A percentile compares a stretch with the other conserved stretches of the same genome.
These are phyloP conservation scores for Chlorella sp. DNA, from an alignment of 139 green algal genomes.

Conservation along the genomic window DNA sequence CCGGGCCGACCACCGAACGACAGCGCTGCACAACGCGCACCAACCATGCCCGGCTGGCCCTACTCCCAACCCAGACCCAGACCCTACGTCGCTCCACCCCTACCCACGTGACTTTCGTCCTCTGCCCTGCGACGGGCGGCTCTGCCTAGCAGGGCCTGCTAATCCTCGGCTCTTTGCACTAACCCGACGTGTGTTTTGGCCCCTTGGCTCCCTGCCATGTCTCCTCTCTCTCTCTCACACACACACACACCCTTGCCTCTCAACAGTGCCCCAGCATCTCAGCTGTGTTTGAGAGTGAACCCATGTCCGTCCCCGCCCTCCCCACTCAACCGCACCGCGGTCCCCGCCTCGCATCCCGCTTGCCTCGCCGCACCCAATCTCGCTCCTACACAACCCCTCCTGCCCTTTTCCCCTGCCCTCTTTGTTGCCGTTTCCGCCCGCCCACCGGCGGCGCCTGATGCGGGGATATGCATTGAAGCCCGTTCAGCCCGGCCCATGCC, in stretches of 20 bases:
- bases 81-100: background rate
- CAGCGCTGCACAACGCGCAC: background rate
- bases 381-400: background rate
- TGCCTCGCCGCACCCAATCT: background rate
- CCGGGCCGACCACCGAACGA: background rate
- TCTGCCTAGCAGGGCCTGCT: no score
- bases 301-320: no score
- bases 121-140: background rate
- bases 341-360: background rate
- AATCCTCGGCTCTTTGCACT: no score
- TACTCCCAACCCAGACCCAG: background rate
- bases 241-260: no score
- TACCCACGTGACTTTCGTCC: background rate
- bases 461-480: constrained; percentile 16
- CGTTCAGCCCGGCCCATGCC: constrained; percentile 20
- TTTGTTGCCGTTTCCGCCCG: background rate
- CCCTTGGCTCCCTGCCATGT: no score
- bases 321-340: background rate
- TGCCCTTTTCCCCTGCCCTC: background rate
- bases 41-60: background rate
- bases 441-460: background rate
- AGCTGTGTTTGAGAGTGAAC: no score
- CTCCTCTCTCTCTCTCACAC: no score
- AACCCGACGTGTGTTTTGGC: no score
- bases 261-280: no score